These are phyloP conservation scores for Coniophora puteana DNA, from an alignment of 1,284 basidiomycete species.

Conservation along the genomic window DNA sequence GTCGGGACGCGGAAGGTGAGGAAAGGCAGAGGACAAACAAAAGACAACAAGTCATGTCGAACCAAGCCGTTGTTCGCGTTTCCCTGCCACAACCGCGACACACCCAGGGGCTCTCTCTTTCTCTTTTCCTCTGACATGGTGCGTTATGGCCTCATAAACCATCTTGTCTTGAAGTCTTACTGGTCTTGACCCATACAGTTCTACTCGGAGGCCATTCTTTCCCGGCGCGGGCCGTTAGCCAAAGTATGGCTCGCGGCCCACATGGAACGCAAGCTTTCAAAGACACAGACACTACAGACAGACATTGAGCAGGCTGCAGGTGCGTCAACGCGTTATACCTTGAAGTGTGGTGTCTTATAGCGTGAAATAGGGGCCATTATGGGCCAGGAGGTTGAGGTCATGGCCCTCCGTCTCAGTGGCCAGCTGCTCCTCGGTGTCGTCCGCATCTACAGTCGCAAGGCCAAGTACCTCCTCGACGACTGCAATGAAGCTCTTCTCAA, in stretches of 20 bases:
- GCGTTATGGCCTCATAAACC: constrained; percentile 11
- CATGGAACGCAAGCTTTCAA: constrained; percentile 97
- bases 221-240: constrained; percentile 89
- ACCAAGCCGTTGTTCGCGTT: constrained; percentile 2
- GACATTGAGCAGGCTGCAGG: constrained; percentile 93
- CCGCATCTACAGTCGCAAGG: constrained; percentile 95
- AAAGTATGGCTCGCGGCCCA: constrained; percentile 99
- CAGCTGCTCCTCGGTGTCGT: constrained; percentile 95
- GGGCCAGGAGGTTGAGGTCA: constrained; percentile 82
- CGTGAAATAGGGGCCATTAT: constrained; percentile 73
- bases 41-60: constrained; percentile 11
- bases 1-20: constrained; percentile 3
- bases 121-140: constrained; percentile 26
- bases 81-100: constrained; percentile 22
- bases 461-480: constrained; percentile 96
- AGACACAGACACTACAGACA: constrained; percentile 90
- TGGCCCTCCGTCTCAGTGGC: constrained; percentile 93
- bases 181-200: constrained; percentile 46
- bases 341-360: not conserved
- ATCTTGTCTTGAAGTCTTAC: constrained; percentile 30
- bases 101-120: constrained; percentile 19
- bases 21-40: constrained; percentile 19
- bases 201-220: constrained; percentile 90
- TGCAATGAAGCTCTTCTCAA: constrained; percentile 95
- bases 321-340: constrained; percentile 34